These are phyloP conservation scores for Dendrocalamus latiflorus DNA, from an alignment of 202 grass and related monocot species.

Conservation along the genomic window DNA sequence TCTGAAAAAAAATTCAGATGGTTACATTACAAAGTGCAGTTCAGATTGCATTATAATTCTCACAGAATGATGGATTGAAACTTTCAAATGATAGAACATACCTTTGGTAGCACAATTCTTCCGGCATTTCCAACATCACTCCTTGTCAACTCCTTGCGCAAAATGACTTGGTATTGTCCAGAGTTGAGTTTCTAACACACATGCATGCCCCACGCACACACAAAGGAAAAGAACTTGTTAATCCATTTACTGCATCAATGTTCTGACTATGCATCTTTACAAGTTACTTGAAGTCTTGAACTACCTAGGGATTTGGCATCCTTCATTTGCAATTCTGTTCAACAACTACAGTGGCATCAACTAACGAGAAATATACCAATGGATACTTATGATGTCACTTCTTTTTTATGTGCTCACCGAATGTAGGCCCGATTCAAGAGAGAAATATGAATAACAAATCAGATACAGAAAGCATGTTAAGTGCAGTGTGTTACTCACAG, in stretches of 20 bases:
- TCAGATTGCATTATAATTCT: slow-evolving; percentile 1
- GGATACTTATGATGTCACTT: too few relatives aligned
- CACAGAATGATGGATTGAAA: neutral
- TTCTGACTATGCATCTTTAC: neutral
- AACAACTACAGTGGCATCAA: neutral
- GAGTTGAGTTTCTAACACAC: slow-evolving; percentile 44
- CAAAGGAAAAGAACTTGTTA: slow-evolving; percentile 22
- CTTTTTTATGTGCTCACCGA: neutral
- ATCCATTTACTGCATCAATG: neutral
- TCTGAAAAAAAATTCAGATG: slow-evolving; percentile 41
- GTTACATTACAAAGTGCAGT: slow-evolving; percentile 4
- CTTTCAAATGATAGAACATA: slow-evolving; percentile 18
- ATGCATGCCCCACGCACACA: neutral
- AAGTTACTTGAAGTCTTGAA: neutral
- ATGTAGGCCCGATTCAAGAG: neutral
- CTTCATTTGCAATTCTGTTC: slow-evolving; percentile 1
- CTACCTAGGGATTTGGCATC: neutral
- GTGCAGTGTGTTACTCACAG: slow-evolving; percentile 33
- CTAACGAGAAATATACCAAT: too few relatives aligned
- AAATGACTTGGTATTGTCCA: slow-evolving; percentile 55
- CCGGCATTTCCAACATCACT: slow-evolving; percentile 84
- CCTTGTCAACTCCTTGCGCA: slow-evolving; percentile 88
- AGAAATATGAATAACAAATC: neutral
- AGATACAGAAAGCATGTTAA: neutral
- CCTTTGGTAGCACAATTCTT: slow-evolving; percentile 94